Conservation (phyloP, 257 asterid genomes). For the Ligustrum vulgare region DNA sequence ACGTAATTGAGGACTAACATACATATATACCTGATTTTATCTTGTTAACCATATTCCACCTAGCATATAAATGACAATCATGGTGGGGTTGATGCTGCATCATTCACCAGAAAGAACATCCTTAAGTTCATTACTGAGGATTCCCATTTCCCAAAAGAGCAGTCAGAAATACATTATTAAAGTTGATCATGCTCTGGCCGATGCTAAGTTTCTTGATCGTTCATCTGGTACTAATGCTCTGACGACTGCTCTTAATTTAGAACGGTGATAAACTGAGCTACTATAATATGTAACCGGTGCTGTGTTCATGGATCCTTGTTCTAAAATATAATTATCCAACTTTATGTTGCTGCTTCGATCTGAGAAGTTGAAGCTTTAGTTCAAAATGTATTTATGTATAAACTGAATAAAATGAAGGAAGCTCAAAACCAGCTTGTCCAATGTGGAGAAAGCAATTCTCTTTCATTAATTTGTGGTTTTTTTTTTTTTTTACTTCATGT, state of each 20-base stretch:
- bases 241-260: conserved; percentile 64
- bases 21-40: not conserved
- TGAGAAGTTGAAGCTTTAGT: not conserved
- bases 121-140: conserved; percentile 72
- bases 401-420: not conserved
- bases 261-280: conserved; percentile 52
- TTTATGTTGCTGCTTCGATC: not conserved
- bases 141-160: conserved; percentile 78
- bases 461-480: not conserved
- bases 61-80: conserved; percentile 44
- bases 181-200: conserved; percentile 77
- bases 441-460: not conserved
- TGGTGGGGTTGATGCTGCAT: conserved; percentile 83
- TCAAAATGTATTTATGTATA: not conserved
- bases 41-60: not conserved
- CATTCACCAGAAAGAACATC: conserved; percentile 66
- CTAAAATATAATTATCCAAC: not conserved
- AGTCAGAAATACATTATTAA: conserved; percentile 62
- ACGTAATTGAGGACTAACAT: not conserved
- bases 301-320: not conserved
- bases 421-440: not conserved
- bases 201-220: conserved; percentile 61
- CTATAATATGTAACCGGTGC: not conserved
- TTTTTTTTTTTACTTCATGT: not conserved
- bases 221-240: conserved; percentile 84